Evolutionary conservation across 139 green algal species (phyloP), one percentile per base, ranked within the genome.

Genomic region (Asterochloris sp.): DNA sequence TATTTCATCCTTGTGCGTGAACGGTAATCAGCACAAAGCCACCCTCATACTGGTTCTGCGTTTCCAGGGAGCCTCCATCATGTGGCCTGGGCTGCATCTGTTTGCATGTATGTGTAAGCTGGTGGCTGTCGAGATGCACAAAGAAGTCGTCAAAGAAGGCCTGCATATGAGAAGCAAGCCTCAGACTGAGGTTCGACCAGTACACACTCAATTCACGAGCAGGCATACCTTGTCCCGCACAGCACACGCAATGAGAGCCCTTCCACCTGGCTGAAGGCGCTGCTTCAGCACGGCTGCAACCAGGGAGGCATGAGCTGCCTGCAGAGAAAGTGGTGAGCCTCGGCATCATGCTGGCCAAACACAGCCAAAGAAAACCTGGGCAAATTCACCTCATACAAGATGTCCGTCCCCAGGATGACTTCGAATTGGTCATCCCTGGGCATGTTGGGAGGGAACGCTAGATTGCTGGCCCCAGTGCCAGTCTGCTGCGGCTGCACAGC

Each of bases 301-400:
- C 27, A 94, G 84, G 62, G 63, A 21, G 0, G 89, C 87, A 78
- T 94, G 91, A 12, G 60, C 67, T 14, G 60, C 69, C 81, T 84
- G 73, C 73, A 79, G 17, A 64, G 54, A 29, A 6, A 10, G n/a
- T 1, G 16, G 71, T 60, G 8, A 21, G 71, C 2, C n/a, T 76
- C n/a, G 71, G n/a, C 71, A 60, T 60, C 14, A 8, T 78, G 16
- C 11, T 28, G 17, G 21, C 38, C 74, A 64, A 78, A 63, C n/a
- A 82, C 27, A 67, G 12, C n/a, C 13, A n/a, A 28, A 63, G 13
- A 63, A 13, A 11, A 74, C 26, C 62, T 64, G 21, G 0, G 63
- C 78, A 78, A 54, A 83, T 81, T 73, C 19, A 84, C 88, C 86
- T 97, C 93, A 82, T 97, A 97, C 86, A 97, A 88, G 14, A 96